These are phyloP conservation scores for Penicillium tannophilum DNA, from an alignment of 495 filamentous ascomycete genomes.

Conservation along the genomic window DNA sequence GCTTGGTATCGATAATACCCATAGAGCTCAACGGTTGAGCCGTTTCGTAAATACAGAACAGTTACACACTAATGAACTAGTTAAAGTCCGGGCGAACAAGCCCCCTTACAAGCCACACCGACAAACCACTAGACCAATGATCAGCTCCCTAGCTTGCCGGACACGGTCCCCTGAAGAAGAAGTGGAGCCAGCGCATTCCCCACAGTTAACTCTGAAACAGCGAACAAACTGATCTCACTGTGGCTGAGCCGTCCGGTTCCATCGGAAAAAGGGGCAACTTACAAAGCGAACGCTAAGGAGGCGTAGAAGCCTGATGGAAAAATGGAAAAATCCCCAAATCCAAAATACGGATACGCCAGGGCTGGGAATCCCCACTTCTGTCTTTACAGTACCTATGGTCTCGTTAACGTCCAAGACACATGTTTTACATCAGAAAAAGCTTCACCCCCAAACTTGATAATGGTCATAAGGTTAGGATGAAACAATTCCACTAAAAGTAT, in stretches of 20 bases:
- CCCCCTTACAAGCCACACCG: constrained; percentile 17
- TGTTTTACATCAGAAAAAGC: constrained; percentile 5
- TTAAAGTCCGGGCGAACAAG: neutral
- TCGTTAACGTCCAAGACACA: neutral
- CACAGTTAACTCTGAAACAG: constrained; percentile 34
- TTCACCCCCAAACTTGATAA: neutral
- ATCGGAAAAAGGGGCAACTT: constrained; percentile 18
- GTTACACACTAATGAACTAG: neutral
- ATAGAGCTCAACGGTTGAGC: neutral
- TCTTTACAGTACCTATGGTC: neutral
- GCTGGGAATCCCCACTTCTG: neutral
- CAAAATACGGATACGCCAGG: neutral
- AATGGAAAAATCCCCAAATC: neutral
- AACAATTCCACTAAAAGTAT: neutral
- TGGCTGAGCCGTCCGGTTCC: constrained; percentile 24
- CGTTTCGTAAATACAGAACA: neutral
- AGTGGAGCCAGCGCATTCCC: constrained; percentile 14
- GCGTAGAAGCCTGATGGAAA: constrained; percentile 5
- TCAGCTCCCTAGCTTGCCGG: constrained; percentile 10
- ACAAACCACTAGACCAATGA: constrained; percentile 11
- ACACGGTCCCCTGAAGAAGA: constrained; percentile 17
- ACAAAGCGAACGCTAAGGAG: neutral
- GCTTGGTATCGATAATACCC: neutral
- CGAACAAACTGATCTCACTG: constrained; percentile 27
- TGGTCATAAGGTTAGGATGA: neutral